Conservation (phyloP, 441 rosid species). For the Eruca vesicaria region DNA sequence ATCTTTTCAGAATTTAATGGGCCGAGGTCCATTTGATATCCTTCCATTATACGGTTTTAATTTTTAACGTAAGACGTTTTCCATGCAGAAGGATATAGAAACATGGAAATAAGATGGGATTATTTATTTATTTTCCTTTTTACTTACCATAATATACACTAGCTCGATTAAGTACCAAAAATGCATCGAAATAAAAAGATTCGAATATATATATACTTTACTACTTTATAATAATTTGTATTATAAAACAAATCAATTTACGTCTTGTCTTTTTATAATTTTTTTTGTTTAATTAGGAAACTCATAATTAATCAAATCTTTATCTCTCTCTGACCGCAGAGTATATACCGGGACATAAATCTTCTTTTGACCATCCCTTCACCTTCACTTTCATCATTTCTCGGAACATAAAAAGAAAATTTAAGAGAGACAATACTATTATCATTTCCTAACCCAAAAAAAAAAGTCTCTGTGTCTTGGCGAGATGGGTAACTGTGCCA, state of each 20-base stretch:
- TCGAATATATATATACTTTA: constrained; percentile 9
- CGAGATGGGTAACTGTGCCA: constrained; percentile 68
- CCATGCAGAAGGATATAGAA: background rate
- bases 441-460: background rate
- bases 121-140: background rate
- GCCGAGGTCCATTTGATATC: background rate
- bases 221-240: background rate
- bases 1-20: background rate
- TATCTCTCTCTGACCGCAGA: background rate
- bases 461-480: background rate
- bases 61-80: background rate
- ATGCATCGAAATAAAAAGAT: constrained; percentile 5
- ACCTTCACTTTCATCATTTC: background rate
- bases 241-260: background rate
- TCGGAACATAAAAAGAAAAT: background rate
- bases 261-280: background rate
- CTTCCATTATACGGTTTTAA: background rate
- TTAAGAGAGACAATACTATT: background rate
- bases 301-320: background rate
- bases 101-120: background rate
- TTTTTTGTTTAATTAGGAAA: background rate
- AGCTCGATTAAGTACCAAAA: constrained; percentile 1
- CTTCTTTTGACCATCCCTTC: constrained; percentile 1
- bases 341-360: background rate
- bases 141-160: background rate